Conservation (phyloP, 2,329 filamentous ascomycete genomes). For the Phyllachora maydis region DNA sequence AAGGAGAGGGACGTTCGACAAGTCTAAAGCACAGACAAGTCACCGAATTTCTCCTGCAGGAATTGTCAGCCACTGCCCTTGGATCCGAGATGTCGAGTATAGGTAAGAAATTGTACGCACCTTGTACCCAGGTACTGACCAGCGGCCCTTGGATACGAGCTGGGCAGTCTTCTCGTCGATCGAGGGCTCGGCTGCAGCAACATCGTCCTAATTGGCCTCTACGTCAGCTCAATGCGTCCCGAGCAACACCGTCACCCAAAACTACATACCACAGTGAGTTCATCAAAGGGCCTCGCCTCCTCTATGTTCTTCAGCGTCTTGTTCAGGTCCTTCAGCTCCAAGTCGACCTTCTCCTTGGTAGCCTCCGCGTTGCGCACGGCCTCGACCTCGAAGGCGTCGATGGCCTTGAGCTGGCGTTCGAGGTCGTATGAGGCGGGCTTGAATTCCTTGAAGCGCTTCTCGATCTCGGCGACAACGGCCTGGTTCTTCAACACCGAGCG, state of each 20-base stretch:
- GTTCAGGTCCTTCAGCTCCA: constrained; percentile 82
- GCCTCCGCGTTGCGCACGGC: constrained; percentile 92
- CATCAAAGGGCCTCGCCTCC: constrained; percentile 84
- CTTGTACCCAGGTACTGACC: constrained; percentile 98
- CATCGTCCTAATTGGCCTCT: constrained; percentile 61
- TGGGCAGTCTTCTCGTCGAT: constrained; percentile 93
- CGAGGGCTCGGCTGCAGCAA: constrained; percentile 80
- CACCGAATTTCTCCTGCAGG: constrained; percentile 89
- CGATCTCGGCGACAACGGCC: constrained; percentile 87
- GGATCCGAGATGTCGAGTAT: not conserved
- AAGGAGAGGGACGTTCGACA: constrained; percentile 23
- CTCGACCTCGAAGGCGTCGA: constrained; percentile 94
- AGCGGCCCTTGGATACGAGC: constrained; percentile 94
- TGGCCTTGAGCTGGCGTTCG: constrained; percentile 84
- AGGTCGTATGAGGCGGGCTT: constrained; percentile 90
- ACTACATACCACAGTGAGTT: constrained; percentile 90
- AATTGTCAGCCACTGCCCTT: constrained; percentile 19
- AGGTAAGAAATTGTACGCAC: constrained; percentile 29
- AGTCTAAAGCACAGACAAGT: constrained; percentile 79
- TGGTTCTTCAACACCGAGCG: constrained; percentile 87
- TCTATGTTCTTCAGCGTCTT: constrained; percentile 96
- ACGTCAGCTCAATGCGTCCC: no score
- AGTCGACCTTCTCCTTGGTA: constrained; percentile 89
- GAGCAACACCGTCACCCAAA: constrained; percentile 1
- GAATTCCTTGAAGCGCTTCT: constrained; percentile 84